Evolutionary conservation across 306 rosid species (phyloP).

Genomic region (Oxytropis ochrocephala): DNA sequence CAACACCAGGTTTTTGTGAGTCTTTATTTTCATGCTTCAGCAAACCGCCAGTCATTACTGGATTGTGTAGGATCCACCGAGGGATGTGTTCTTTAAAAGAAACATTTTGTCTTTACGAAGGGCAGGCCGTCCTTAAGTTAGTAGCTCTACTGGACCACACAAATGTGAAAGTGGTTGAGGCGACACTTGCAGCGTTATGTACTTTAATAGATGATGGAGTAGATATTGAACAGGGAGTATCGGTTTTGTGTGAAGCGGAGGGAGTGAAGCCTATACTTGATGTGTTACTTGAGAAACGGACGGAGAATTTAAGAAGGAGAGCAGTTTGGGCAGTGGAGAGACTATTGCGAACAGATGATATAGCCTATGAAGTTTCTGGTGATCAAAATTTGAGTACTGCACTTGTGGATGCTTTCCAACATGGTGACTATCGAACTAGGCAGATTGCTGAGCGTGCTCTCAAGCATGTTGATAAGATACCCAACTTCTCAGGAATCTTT

Average conservation of each 20-base stretch:
- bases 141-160: slow-evolving; percentile 91
- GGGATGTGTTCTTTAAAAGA: slow-evolving; percentile 78
- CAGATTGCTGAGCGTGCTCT: slow-evolving; percentile 95
- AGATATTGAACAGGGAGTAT: slow-evolving; percentile 77
- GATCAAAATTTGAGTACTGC: slow-evolving; percentile 88
- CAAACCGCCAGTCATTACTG: slow-evolving; percentile 51
- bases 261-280: slow-evolving; percentile 76
- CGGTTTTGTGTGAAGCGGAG: slow-evolving; percentile 59
- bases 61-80: slow-evolving; percentile 74
- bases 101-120: slow-evolving; percentile 75
- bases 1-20: slow-evolving; percentile 55
- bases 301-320: slow-evolving; percentile 81
- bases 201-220: slow-evolving; percentile 87
- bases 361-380: slow-evolving; percentile 71
- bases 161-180: slow-evolving; percentile 87
- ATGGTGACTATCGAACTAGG: slow-evolving; percentile 81
- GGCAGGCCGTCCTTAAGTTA: slow-evolving; percentile 67
- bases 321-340: slow-evolving; percentile 95
- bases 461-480: slow-evolving; percentile 91
- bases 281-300: slow-evolving; percentile 72
- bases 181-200: slow-evolving; percentile 81
- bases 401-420: slow-evolving; percentile 97
- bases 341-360: slow-evolving; percentile 72
- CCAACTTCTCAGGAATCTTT: slow-evolving; percentile 95
- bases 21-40: slow-evolving; percentile 67